phyloP scores from a whole-genome alignment of 2,329 filamentous ascomycete species.

The Trichoderma pleuroti region DNA sequence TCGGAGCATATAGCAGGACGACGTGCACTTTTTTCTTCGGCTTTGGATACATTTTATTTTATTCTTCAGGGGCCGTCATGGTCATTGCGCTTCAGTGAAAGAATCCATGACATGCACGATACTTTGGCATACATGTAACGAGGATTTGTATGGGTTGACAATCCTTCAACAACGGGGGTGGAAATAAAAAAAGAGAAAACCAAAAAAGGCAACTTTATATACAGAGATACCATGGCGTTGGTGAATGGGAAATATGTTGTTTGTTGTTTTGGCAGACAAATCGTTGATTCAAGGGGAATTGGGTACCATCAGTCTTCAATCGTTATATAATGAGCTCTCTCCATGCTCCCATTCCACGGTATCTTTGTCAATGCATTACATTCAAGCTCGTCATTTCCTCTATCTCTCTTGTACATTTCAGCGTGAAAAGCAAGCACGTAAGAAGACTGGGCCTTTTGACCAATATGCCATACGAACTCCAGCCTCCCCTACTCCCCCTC shows the following conservation, averaged over 20 bases:
- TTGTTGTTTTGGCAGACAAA: background rate
- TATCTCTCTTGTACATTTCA: conserved; percentile 33
- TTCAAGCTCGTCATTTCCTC: conserved; percentile 24
- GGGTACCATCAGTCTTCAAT: background rate
- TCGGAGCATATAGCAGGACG: background rate
- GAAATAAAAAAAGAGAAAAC: background rate
- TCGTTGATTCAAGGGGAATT: background rate
- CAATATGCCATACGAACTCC: conserved; percentile 8
- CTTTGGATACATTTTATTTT: background rate
- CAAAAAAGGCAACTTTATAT: background rate
- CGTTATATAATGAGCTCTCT: background rate
- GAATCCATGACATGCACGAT: background rate
- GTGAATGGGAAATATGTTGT: background rate
- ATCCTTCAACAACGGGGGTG: background rate
- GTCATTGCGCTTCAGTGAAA: background rate
- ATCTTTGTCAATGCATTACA: background rate
- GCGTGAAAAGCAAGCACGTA: conserved; percentile 25
- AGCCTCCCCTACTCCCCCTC: background rate
- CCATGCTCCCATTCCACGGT: background rate
- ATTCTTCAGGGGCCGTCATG: background rate
- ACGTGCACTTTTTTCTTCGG: background rate
- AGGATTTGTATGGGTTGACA: background rate
- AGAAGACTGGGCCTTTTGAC: conserved; percentile 2
- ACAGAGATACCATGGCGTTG: conserved; percentile 22
- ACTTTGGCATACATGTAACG: background rate